Conservation (phyloP, 2,329 filamentous ascomycete genomes). For the Scedosporium dehoogii region DNA sequence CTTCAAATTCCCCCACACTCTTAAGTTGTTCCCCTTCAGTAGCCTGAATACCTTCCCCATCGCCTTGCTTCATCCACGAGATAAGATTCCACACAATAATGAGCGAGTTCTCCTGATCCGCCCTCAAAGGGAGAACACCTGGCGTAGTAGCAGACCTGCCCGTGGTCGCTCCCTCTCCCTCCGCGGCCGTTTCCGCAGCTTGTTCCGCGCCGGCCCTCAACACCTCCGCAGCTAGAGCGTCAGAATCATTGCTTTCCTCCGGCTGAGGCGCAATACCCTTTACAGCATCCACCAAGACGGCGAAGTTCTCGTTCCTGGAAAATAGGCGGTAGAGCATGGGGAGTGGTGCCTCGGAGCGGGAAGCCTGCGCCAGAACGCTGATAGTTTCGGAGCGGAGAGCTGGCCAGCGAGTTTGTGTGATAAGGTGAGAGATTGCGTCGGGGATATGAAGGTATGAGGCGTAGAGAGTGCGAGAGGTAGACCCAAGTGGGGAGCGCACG, state of each 20-base stretch:
- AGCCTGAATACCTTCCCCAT: background rate
- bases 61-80: conserved; percentile 16
- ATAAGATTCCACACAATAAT: conserved; percentile 48
- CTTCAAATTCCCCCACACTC: conserved; percentile 31
- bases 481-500: conserved; percentile 37
- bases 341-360: conserved; percentile 39
- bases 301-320: conserved; percentile 29
- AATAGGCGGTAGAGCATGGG: conserved; percentile 33
- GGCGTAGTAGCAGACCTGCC: conserved; percentile 26
- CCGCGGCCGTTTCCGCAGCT: conserved; percentile 6
- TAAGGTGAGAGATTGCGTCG: conserved; percentile 37
- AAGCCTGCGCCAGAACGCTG: conserved; percentile 54
- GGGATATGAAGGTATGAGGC: conserved; percentile 28
- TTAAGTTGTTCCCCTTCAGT: conserved; percentile 26
- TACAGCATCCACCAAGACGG: conserved; percentile 36
- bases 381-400: conserved; percentile 49
- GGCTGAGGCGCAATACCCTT: conserved; percentile 24
- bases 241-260: conserved; percentile 11
- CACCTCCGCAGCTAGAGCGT: conserved; percentile 12
- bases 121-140: conserved; percentile 16
- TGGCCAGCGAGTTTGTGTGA: conserved; percentile 49
- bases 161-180: conserved; percentile 14
- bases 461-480: conserved; percentile 27
- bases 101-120: conserved; percentile 52
- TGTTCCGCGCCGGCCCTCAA: conserved; percentile 10